These are phyloP conservation scores for Ichthyophthirius multifiliis DNA, from an alignment of 169 alveolate genomes.

Conservation along the genomic window DNA sequence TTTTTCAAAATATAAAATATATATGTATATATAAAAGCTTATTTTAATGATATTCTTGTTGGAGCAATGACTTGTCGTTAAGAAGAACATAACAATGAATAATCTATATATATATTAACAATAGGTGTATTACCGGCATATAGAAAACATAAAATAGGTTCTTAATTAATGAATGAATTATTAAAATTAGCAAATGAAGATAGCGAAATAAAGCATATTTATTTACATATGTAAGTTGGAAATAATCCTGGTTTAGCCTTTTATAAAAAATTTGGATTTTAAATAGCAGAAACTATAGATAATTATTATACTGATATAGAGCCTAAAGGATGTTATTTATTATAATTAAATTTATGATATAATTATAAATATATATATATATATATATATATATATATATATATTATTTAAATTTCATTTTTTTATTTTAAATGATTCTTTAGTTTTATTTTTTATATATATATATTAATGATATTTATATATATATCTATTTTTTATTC, in stretches of 20 bases:
- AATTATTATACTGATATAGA: slow-evolving; percentile 68
- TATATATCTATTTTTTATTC: no score
- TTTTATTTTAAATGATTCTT: no score
- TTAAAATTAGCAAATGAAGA: slow-evolving; percentile 40
- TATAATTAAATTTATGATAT: not conserved
- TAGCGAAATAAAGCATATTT: slow-evolving; percentile 44
- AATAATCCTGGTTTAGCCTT: slow-evolving; percentile 66
- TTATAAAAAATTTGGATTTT: slow-evolving; percentile 65
- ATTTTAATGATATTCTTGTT: slow-evolving; percentile 62
- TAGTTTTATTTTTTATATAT: no score
- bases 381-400: no score
- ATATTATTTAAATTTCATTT: no score
- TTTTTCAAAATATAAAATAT: not conserved
- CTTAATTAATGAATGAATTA: slow-evolving; percentile 51
- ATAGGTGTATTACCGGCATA: slow-evolving; percentile 73
- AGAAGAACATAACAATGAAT: slow-evolving; percentile 43
- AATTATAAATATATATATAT: no score
- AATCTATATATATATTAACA: slow-evolving; percentile 68
- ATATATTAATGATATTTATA: no score
- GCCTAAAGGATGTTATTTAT: slow-evolving; percentile 45
- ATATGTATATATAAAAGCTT: slow-evolving; percentile 30
- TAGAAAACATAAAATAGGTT: slow-evolving; percentile 65
- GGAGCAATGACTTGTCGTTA: slow-evolving; percentile 75
- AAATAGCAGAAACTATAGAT: slow-evolving; percentile 32
- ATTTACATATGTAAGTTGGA: slow-evolving; percentile 58